Evolutionary conservation across 2,329 filamentous ascomycete genomes (phyloP), one percentile per base, ranked within the genome.

Genomic region (Iodosphaeria phyllophila): DNA sequence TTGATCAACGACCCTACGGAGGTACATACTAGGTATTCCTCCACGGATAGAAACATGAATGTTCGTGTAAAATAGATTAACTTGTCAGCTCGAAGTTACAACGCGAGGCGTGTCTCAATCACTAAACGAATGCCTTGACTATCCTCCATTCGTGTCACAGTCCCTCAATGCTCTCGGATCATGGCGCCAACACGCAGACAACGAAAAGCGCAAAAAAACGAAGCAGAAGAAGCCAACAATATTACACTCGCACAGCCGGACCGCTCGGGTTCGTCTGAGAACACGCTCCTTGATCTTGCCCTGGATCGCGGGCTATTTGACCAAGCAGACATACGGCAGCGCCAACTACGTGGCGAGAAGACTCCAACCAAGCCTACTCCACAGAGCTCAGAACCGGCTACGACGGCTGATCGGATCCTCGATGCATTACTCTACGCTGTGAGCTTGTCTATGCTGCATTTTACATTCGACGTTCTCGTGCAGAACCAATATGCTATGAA

Each of bases 381-480:
- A 12, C 23, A 5, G 16, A 18, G 11, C 25, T 22, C 23, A 5
- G 16, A 18, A 10, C 25, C 18, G 14, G 13, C 20, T 9, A 54
- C 61, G 10, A 39, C 44, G 0, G 53, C 52, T 6, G 64, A 69
- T 28, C 54, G 61, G 16, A 36, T 65, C 23, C 46, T 69, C 31
- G 68, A 74, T 18, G 50, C 64, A 0, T 17, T 63, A 3, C 49
- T 74, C 13, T 74, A 64, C 62, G 59, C 56, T 5, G 49, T 66
- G 8, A 70, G 68, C 32, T 49, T 89, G 37, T 57, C 66, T 8
- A 77, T 73, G 56, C 49, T 84, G 25, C 76, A 86, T 43, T 72
- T 83, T 36, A 80, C 74, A 0, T 60, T 89, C 26, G 78, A 86
- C 41, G 70, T 83, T 18, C 56, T 89, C 8, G 76, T 83, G 13